A percentile compares a stretch with the other conserved stretches of the same genome.
Conservation (phyloP, 495 filamentous ascomycete genomes). For the Penicillium desertorum region DNA sequence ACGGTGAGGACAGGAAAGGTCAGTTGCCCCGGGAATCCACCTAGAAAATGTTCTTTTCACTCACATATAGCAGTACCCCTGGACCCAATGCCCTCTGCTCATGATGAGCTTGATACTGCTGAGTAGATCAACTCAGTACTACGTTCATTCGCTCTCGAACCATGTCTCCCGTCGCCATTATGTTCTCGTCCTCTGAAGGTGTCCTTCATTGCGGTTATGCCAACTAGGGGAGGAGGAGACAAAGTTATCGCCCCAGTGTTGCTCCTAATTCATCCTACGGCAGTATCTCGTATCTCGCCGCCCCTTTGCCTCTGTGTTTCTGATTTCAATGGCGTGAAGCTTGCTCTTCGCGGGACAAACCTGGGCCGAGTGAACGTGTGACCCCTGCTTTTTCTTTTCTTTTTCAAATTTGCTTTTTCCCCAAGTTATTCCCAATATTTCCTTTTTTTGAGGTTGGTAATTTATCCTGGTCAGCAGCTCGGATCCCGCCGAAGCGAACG, state of each 20-base stretch:
- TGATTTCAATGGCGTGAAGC: slow-evolving; percentile 6
- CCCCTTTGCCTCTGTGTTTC: slow-evolving; percentile 12
- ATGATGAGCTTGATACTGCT: slow-evolving; percentile 96
- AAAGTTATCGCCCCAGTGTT: background rate
- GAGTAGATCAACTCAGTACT: slow-evolving; percentile 60
- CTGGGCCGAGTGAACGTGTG: background rate
- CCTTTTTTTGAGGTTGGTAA: slow-evolving; percentile 25
- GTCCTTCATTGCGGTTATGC: background rate
- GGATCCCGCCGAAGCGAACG: slow-evolving; percentile 43
- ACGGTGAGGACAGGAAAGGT: slow-evolving; percentile 84
- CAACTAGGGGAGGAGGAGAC: slow-evolving; percentile 3
- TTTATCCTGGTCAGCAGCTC: slow-evolving; percentile 47
- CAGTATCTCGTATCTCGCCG: background rate
- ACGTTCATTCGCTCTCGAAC: slow-evolving; percentile 8
- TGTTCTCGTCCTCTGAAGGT: background rate
- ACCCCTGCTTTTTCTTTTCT: background rate
- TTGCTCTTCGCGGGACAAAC: background rate
- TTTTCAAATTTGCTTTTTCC: background rate
- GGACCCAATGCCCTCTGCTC: slow-evolving; percentile 77
- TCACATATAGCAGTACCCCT: slow-evolving; percentile 45
- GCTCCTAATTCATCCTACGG: background rate
- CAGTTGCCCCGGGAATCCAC: slow-evolving; percentile 26
- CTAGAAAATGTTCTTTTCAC: slow-evolving; percentile 5
- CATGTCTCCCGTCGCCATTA: background rate
- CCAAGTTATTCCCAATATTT: slow-evolving; percentile 12